Conservation (phyloP, 2,329 filamentous ascomycete species). For the Fusarium aywerte region DNA sequence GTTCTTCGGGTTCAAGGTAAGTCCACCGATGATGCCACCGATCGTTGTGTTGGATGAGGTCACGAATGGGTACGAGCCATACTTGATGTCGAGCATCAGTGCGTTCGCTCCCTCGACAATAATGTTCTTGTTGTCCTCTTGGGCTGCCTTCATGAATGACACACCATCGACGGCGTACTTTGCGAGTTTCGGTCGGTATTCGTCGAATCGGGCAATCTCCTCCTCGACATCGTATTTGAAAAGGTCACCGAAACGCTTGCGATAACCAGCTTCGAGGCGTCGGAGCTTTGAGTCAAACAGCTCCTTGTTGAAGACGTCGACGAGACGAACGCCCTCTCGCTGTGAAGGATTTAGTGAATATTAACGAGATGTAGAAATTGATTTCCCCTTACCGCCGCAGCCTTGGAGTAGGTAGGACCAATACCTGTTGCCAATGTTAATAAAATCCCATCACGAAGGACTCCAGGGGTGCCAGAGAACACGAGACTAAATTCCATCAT, state of each 20-base stretch:
- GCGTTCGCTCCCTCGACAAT: constrained; percentile 10
- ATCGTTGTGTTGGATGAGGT: constrained; percentile 8
- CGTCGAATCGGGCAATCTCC: constrained; percentile 9
- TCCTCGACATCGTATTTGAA: constrained; percentile 6
- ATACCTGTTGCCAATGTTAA: constrained; percentile 12
- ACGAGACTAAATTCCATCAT: neutral
- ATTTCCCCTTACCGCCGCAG: neutral
- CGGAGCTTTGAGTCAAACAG: constrained; percentile 14
- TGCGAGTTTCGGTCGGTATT: constrained; percentile 3
- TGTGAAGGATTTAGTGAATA: neutral
- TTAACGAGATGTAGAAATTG: neutral
- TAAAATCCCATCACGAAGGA: neutral
- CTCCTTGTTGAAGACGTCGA: constrained; percentile 5
- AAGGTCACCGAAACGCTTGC: constrained; percentile 8
- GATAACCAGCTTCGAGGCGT: constrained; percentile 5
- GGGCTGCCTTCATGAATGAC: constrained; percentile 6
- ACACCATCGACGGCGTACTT: neutral
- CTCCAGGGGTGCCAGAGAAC: neutral
- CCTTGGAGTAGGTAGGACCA: constrained; percentile 3
- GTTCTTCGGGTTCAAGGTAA: constrained; percentile 7
- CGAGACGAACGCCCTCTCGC: constrained; percentile 1
- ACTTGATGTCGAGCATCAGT: constrained; percentile 17
- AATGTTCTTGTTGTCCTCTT: constrained; percentile 10
- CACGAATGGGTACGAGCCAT: constrained; percentile 10
- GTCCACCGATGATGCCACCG: constrained; percentile 6